Evolutionary conservation across 2,329 filamentous ascomycete species (phyloP), one percentile per base, ranked within the genome.

Genomic region (Fusarium succisae): DNA sequence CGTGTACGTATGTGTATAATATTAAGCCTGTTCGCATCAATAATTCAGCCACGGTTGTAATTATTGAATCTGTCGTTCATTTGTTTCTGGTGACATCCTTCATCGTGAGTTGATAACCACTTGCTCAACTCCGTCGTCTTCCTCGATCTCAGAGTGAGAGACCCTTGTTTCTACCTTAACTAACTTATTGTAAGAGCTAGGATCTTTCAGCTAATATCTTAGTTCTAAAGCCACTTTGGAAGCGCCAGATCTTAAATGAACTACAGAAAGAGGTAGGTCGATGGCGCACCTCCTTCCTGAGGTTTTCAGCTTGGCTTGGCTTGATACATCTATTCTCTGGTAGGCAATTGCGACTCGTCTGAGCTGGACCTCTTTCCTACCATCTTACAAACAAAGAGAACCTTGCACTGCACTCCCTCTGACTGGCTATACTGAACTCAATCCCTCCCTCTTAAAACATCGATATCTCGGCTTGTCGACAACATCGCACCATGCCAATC

Each of bases 401-500:
- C 26, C 17, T 15, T 51, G 24, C 15, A 45, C 32, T 39, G 24
- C 11, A 45, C 38, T 39, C 5, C 30, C 26, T 38, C 38, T 41
- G 8, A 22, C 38, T 48, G 18, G 28, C 37, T 57, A 30, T 24
- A 43, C 22, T 30, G 5, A 32, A 22, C 22, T 48, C 32, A 15
- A 35, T 35, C 20, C 20, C 28, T 39, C 54, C 41, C 15, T 60
- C 39, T 28, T 45, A 11, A 26, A 69, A n/a, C 39, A 15, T 30
- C 38, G 24, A 22, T 28, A 5, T 32, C 18, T 54, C n/a, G 45
- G 22, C 50, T 18, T 55, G 24, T 55, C 51, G 37, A 55, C 22
- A 55, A 18, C 37, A 63, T 63, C 51, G 26, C 70, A 75, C 32
- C 32, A 89, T 89, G 87, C 81, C 84, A 8, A 83, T 89, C 75